These are phyloP conservation scores for Lactifluus hygrophoroides DNA, from an alignment of 768 basidiomycete species.

Conservation along the genomic window DNA sequence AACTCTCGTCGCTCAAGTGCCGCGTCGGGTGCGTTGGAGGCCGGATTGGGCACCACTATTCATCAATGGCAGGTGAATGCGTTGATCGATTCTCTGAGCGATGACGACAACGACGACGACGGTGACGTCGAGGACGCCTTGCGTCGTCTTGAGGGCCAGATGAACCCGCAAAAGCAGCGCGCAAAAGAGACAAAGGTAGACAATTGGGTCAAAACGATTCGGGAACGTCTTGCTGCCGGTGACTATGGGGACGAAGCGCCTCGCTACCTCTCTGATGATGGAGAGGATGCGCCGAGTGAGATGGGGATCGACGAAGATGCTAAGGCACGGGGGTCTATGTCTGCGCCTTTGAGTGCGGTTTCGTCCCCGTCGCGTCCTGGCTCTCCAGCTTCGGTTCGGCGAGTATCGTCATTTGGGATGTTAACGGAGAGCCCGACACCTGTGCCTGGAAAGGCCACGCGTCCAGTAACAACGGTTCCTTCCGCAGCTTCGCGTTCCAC, in stretches of 20 bases:
- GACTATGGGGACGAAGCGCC: constrained; percentile 57
- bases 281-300: constrained; percentile 26
- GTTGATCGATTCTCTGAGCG: constrained; percentile 59
- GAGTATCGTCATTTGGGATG: constrained; percentile 8
- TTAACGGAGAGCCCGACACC: constrained; percentile 11
- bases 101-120: constrained; percentile 61
- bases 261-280: constrained; percentile 44
- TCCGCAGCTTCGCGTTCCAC: constrained; percentile 19
- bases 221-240: constrained; percentile 53
- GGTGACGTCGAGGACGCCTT: constrained; percentile 83
- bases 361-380: constrained; percentile 15
- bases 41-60: constrained; percentile 40
- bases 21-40: constrained; percentile 29
- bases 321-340: not conserved
- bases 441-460: not conserved
- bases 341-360: not conserved
- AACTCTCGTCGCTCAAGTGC: constrained; percentile 38
- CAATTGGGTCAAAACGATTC: constrained; percentile 70
- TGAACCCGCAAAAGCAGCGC: constrained; percentile 61
- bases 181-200: constrained; percentile 73
- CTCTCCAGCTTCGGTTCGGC: constrained; percentile 15
- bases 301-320: not conserved
- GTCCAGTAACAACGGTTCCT: not conserved
- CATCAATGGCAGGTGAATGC: constrained; percentile 83
- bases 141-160: constrained; percentile 74